These are phyloP conservation scores for Coemansia sp. DNA, from an alignment of 192 early-diverging fungal genomes.

Conservation along the genomic window DNA sequence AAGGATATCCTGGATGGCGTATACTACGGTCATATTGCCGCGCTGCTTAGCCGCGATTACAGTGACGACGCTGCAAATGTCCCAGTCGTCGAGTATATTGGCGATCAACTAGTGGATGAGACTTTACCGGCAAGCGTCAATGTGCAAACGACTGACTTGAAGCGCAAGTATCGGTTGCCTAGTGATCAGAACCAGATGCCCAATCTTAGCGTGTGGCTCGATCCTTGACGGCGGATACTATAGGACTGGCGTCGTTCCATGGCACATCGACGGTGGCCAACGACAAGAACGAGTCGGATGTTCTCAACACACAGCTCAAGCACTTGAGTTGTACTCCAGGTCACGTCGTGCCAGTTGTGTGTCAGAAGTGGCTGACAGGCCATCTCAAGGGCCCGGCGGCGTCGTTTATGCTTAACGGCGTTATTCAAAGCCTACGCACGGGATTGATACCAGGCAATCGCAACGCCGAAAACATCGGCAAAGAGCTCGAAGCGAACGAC, in stretches of 20 bases:
- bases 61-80: slow-evolving; percentile 58
- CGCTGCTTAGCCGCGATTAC: slow-evolving; percentile 75
- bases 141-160: background rate
- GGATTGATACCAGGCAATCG: slow-evolving; percentile 92
- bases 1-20: slow-evolving; percentile 85
- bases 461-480: slow-evolving; percentile 60
- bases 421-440: slow-evolving; percentile 79
- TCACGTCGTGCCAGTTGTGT: slow-evolving; percentile 77
- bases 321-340: slow-evolving; percentile 87
- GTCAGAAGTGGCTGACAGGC: slow-evolving; percentile 93
- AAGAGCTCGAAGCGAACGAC: slow-evolving; percentile 71
- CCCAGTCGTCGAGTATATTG: slow-evolving; percentile 77
- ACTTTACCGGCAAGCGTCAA: background rate
- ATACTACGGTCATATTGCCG: slow-evolving; percentile 75
- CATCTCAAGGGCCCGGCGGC: slow-evolving; percentile 90
- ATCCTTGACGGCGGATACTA: too few species aligned
- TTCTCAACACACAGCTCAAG: slow-evolving; percentile 79
- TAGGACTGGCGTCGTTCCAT: slow-evolving; percentile 97
- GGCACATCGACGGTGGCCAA: slow-evolving; percentile 93
- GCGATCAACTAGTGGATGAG: background rate
- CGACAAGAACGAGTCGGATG: slow-evolving; percentile 92
- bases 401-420: slow-evolving; percentile 92
- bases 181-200: slow-evolving; percentile 9
- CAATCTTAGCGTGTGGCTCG: slow-evolving; percentile 59
- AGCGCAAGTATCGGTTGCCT: slow-evolving; percentile 5